Evolutionary conservation across 805 yeast genomes (phyloP).

Genomic region (Starmerella floricola): DNA sequence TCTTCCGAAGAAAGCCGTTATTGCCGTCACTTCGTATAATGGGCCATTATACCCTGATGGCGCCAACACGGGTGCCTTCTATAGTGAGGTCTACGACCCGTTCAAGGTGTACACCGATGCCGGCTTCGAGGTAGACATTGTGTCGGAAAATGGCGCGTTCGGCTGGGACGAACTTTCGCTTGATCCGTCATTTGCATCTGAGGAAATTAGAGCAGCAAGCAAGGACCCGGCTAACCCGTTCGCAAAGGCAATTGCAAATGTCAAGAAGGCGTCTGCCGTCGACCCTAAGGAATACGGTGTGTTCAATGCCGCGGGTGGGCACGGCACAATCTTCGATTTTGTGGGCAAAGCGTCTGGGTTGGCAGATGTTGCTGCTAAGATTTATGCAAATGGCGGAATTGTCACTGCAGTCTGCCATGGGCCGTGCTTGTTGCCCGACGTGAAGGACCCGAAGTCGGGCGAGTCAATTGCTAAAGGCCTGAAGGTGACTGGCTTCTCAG

Average conservation of each 20-base stretch:
- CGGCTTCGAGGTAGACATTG: conserved; percentile 45
- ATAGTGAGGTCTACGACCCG: conserved; percentile 50
- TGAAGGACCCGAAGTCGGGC: conserved; percentile 34
- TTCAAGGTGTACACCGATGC: conserved; percentile 36
- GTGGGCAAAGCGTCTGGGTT: conserved; percentile 38
- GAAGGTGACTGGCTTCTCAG: conserved; percentile 50
- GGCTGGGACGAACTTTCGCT: conserved; percentile 51
- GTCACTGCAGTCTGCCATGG: conserved; percentile 61
- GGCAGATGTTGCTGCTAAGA: conserved; percentile 36
- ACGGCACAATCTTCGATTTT: conserved; percentile 48
- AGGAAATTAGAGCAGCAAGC: conserved; percentile 34
- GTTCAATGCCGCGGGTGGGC: conserved; percentile 57
- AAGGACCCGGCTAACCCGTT: conserved; percentile 34
- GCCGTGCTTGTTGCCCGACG: conserved; percentile 43
- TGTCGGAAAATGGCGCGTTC: conserved; percentile 45
- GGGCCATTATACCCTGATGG: conserved; percentile 45
- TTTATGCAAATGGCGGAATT: conserved; percentile 43
- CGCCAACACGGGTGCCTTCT: conserved; percentile 47
- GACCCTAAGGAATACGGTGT: conserved; percentile 40
- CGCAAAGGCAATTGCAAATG: conserved; percentile 30
- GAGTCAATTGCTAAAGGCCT: conserved; percentile 40
- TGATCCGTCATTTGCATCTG: conserved; percentile 32
- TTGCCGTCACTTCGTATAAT: conserved; percentile 21
- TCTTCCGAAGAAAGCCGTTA: conserved; percentile 17
- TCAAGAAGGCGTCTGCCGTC: conserved; percentile 40